Evolutionary conservation across 78 protist genomes (phyloP).

Genomic region (Dictyostelium purpureum): DNA sequence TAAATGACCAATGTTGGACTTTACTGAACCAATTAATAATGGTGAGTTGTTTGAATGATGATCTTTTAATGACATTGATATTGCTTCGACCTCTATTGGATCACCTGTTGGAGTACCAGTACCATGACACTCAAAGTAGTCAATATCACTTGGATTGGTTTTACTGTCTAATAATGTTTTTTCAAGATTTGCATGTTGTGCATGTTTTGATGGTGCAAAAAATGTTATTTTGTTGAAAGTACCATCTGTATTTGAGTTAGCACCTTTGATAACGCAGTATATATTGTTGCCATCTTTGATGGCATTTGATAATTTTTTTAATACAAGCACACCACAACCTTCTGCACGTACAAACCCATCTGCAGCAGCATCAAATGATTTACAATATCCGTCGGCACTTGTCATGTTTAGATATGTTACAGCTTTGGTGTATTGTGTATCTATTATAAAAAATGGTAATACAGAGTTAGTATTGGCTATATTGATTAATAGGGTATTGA

Average conservation of each 20-base stretch:
- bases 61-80: background rate
- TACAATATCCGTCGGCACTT: background rate
- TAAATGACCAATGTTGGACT: constrained; percentile 35
- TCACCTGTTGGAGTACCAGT: constrained; percentile 44
- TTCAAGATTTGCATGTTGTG: constrained; percentile 15
- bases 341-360: constrained; percentile 42
- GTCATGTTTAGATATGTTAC: background rate
- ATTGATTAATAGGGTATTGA: too few relatives aligned
- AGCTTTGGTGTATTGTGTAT: background rate
- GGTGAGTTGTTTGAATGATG: background rate
- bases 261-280: constrained; percentile 8
- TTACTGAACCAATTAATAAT: constrained; percentile 5
- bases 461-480: too few relatives aligned
- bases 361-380: constrained; percentile 32
- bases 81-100: background rate
- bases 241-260: constrained; percentile 14
- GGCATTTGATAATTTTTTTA: background rate
- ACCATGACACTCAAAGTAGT: constrained; percentile 26
- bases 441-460: background rate
- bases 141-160: constrained; percentile 4
- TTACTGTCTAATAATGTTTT: constrained; percentile 11
- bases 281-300: constrained; percentile 1
- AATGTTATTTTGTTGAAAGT: background rate
- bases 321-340: background rate
- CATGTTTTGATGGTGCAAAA: background rate